phyloP scores from a whole-genome alignment of 163 green algal species.

The Chlorella variabilis region DNA sequence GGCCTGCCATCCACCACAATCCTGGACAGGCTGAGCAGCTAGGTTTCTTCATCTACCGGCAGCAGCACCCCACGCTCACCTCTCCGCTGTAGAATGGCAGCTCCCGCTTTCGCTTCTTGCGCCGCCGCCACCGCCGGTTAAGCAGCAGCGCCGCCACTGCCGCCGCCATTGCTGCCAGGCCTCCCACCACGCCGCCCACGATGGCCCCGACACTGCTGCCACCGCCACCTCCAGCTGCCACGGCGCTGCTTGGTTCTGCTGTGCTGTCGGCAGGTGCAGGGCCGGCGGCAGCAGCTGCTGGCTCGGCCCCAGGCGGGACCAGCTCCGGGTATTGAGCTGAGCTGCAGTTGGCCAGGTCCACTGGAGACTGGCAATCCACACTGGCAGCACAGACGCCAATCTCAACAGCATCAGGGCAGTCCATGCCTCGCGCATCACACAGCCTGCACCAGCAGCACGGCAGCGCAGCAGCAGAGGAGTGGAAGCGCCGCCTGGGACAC shows the following conservation, averaged over 20 bases:
- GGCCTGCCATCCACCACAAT: too few relatives aligned
- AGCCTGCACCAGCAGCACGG: background rate
- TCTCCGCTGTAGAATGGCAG: background rate
- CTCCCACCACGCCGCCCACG: constrained; percentile 8
- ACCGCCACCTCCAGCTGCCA: too few relatives aligned
- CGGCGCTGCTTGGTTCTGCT: background rate
- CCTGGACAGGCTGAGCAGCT: too few relatives aligned
- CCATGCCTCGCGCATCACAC: background rate
- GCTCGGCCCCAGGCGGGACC: too few relatives aligned
- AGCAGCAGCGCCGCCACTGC: background rate
- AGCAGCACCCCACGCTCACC: constrained; percentile 2
- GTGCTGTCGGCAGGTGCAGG: background rate
- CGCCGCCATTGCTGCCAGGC: background rate
- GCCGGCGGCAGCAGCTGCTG: too few relatives aligned
- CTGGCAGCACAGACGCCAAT: background rate
- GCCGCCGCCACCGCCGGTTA: background rate
- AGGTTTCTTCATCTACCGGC: too few relatives aligned
- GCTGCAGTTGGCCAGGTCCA: background rate
- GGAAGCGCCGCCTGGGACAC: background rate
- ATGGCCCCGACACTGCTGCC: too few relatives aligned
- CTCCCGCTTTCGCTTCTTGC: background rate
- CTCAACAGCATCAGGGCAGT: background rate
- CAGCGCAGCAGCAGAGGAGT: background rate
- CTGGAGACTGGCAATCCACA: background rate
- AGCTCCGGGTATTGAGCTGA: background rate